Evolutionary conservation across 208 protist species (phyloP).

Genomic region (Crithidia acanthocephali): DNA sequence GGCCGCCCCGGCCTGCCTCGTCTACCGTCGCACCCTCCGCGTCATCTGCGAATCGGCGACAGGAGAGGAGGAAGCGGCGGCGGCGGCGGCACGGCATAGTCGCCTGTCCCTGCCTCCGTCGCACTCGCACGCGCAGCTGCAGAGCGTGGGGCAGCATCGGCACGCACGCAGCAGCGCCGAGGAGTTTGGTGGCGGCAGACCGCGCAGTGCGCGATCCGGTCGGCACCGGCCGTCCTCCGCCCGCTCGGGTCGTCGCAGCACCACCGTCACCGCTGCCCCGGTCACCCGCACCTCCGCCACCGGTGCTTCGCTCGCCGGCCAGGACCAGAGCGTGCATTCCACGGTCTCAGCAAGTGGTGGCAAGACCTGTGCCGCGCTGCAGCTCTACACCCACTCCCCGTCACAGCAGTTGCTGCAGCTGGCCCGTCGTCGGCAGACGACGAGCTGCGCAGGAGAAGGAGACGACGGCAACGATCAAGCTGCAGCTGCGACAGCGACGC

Average conservation of each 20-base stretch:
- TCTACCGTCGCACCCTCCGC: constrained; percentile 29
- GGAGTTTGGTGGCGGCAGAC: not conserved
- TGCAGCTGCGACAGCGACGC: not conserved
- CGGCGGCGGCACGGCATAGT: not conserved
- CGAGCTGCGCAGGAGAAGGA: not conserved
- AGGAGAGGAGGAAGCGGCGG: not conserved
- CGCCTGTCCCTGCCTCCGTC: not conserved
- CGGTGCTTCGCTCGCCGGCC: not conserved
- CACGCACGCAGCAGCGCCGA: constrained; percentile 2
- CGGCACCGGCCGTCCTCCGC: not conserved
- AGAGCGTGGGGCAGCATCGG: not conserved
- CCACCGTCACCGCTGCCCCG: not conserved
- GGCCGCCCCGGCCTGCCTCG: not conserved
- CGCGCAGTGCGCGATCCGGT: constrained; percentile 7
- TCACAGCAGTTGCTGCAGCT: constrained; percentile 7
- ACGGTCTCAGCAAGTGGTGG: not conserved
- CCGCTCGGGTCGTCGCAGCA: constrained; percentile 16
- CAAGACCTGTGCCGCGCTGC: constrained; percentile 21
- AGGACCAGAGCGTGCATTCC: not conserved
- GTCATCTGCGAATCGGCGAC: constrained; percentile 10
- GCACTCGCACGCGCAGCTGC: not conserved
- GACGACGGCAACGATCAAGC: not conserved
- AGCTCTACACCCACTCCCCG: constrained; percentile 32
- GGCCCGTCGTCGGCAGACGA: not conserved
- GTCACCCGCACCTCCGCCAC: not conserved